These are phyloP conservation scores for Fagus crenata DNA, from an alignment of 306 rosid species.

Conservation along the genomic window DNA sequence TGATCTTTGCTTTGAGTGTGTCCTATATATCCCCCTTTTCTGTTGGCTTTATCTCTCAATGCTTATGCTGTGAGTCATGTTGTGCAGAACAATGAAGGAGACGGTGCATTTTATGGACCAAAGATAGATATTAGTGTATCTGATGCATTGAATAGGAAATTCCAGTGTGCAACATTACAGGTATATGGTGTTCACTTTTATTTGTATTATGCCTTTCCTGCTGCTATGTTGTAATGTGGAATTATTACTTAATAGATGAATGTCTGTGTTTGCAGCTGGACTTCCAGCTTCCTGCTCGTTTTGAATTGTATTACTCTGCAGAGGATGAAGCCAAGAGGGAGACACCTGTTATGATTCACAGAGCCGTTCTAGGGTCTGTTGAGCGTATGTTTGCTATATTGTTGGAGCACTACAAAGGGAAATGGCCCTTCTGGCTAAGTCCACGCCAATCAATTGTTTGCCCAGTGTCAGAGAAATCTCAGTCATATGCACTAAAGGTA, in stretches of 20 bases:
- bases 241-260: slow-evolving; percentile 20
- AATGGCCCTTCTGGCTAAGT: slow-evolving; percentile 99
- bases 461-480: slow-evolving; percentile 88
- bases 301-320: slow-evolving; percentile 82
- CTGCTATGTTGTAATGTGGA: slow-evolving; percentile 10
- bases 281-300: slow-evolving; percentile 91
- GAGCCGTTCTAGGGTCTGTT: slow-evolving; percentile 92
- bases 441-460: slow-evolving; percentile 96
- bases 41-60: slow-evolving; percentile 17
- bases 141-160: slow-evolving; percentile 83
- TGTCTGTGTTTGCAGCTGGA: slow-evolving; percentile 71
- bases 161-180: slow-evolving; percentile 96
- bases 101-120: slow-evolving; percentile 96
- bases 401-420: slow-evolving; percentile 93
- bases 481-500: slow-evolving; percentile 73
- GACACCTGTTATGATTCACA: slow-evolving; percentile 90
- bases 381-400: slow-evolving; percentile 93
- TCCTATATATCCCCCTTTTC: slow-evolving; percentile 13
- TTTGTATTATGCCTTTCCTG: neutral
- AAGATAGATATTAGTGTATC: slow-evolving; percentile 92
- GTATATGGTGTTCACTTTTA: slow-evolving; percentile 38
- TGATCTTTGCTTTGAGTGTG: slow-evolving; percentile 7
- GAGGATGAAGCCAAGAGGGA: slow-evolving; percentile 96
- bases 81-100: slow-evolving; percentile 80
- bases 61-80: slow-evolving; percentile 31